These are phyloP conservation scores for Russula dissimulans DNA, from an alignment of 768 basidiomycete species.

Conservation along the genomic window DNA sequence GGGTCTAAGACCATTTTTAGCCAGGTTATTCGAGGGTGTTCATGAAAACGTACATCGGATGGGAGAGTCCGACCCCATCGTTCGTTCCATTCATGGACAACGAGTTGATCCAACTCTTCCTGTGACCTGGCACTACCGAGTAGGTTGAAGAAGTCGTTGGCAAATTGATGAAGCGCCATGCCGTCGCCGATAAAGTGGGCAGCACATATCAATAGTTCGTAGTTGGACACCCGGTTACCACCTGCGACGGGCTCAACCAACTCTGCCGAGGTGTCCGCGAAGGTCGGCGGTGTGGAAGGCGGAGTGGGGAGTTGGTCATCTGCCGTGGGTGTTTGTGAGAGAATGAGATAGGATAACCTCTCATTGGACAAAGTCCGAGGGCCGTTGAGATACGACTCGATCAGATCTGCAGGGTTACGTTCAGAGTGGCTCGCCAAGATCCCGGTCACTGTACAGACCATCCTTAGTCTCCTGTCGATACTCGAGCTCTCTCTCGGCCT, in stretches of 20 bases:
- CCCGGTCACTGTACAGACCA: constrained; percentile 30
- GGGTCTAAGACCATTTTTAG: not conserved
- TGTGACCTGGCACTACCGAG: constrained; percentile 33
- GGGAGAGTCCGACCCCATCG: constrained; percentile 22
- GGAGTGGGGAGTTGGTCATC: constrained; percentile 25
- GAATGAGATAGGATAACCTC: constrained; percentile 55
- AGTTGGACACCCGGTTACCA: constrained; percentile 27
- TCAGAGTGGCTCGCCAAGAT: not conserved
- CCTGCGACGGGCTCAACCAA: constrained; percentile 16
- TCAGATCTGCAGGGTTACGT: constrained; percentile 35
- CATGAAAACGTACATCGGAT: constrained; percentile 13
- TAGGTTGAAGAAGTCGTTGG: constrained; percentile 69
- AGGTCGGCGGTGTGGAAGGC: constrained; percentile 26
- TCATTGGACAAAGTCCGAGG: constrained; percentile 60
- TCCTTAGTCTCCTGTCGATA: constrained; percentile 45
- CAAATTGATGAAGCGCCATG: constrained; percentile 75
- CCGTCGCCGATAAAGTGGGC: constrained; percentile 83
- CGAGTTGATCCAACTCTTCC: constrained; percentile 25
- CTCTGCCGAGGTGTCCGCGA: not conserved
- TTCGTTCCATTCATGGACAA: constrained; percentile 28
- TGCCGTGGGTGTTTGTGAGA: constrained; percentile 29
- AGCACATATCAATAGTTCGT: constrained; percentile 63
- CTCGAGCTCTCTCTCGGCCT: constrained; percentile 42
- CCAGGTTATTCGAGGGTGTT: not conserved
- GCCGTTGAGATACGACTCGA: constrained; percentile 69